phyloP scores from a whole-genome alignment of 2,329 filamentous ascomycete species.

The Xylaria sp. region DNA sequence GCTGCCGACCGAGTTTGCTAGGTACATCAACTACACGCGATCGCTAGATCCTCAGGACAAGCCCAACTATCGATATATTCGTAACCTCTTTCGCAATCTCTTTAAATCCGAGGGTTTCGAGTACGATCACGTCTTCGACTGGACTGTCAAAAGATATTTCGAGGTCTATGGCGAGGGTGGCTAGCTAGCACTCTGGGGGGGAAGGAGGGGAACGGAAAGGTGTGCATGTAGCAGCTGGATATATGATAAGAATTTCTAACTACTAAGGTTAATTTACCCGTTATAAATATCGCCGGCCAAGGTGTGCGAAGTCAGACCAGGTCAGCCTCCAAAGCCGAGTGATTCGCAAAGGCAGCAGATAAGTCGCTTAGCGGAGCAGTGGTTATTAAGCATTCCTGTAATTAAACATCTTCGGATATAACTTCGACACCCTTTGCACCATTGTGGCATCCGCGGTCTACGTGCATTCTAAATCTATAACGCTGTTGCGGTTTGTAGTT shows the following conservation, averaged over 20 bases:
- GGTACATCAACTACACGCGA: conserved; percentile 80
- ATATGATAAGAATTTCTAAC: conserved; percentile 5
- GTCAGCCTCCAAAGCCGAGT: conserved; percentile 5
- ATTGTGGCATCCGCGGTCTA: conserved; percentile 55
- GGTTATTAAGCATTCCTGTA: conserved; percentile 3
- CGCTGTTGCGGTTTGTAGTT: conserved; percentile 54
- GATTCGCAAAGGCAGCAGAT: conserved; percentile 5
- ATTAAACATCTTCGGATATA: conserved; percentile 3
- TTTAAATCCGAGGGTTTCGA: conserved; percentile 80
- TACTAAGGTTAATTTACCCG: neutral
- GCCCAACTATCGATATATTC: conserved; percentile 79
- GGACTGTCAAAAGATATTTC: conserved; percentile 59
- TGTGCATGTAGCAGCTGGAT: neutral
- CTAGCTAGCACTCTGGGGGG: conserved; percentile 20
- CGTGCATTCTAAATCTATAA: conserved; percentile 61
- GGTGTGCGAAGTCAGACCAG: conserved; percentile 7
- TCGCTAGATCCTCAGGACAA: conserved; percentile 80
- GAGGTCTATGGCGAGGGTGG: conserved; percentile 28
- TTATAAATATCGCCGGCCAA: conserved; percentile 5
- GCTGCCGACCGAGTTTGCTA: conserved; percentile 79
- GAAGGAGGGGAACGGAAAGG: neutral
- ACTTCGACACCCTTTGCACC: conserved; percentile 60
- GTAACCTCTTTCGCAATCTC: conserved; percentile 64
- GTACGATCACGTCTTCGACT: conserved; percentile 81
- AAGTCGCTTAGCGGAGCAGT: conserved; percentile 4